Evolutionary conservation across 2,329 filamentous ascomycete species (phyloP).

Genomic region (Xylariomycetidae sp.): DNA sequence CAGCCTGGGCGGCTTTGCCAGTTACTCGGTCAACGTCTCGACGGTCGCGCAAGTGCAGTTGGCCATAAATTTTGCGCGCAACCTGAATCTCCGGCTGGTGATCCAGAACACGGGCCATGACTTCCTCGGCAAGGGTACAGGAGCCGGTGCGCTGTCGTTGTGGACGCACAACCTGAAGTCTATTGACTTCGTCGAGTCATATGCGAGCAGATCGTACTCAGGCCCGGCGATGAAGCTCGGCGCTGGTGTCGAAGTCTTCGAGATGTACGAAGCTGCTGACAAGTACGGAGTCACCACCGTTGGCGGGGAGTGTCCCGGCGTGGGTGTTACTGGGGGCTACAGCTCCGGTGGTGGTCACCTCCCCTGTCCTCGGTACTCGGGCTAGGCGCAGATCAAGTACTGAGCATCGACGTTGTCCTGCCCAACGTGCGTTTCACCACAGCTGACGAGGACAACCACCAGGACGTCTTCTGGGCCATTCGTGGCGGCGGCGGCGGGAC

Average conservation of each 20-base stretch:
- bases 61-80: slow-evolving; percentile 39
- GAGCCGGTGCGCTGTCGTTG: slow-evolving; percentile 30
- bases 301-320: slow-evolving; percentile 44
- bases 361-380: slow-evolving; percentile 41
- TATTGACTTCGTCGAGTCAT: slow-evolving; percentile 23
- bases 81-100: slow-evolving; percentile 39
- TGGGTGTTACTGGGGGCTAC: slow-evolving; percentile 42
- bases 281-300: slow-evolving; percentile 41
- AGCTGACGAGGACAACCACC: slow-evolving; percentile 32
- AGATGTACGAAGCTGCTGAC: slow-evolving; percentile 46
- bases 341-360: slow-evolving; percentile 43
- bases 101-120: slow-evolving; percentile 47
- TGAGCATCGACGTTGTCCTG: slow-evolving; percentile 40
- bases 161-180: slow-evolving; percentile 32
- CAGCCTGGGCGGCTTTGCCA: slow-evolving; percentile 34
- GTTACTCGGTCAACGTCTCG: slow-evolving; percentile 34
- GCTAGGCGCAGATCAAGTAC: slow-evolving; percentile 41
- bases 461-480: slow-evolving; percentile 43
- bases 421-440: slow-evolving; percentile 35
- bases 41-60: slow-evolving; percentile 38
- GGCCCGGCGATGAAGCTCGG: slow-evolving; percentile 50
- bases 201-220: slow-evolving; percentile 26
- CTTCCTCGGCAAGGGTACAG: slow-evolving; percentile 34
- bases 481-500: slow-evolving; percentile 37
- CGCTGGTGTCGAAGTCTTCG: slow-evolving; percentile 45